Evolutionary conservation across 495 filamentous ascomycete species (phyloP).

Genomic region (Annulohypoxylon nitens): DNA sequence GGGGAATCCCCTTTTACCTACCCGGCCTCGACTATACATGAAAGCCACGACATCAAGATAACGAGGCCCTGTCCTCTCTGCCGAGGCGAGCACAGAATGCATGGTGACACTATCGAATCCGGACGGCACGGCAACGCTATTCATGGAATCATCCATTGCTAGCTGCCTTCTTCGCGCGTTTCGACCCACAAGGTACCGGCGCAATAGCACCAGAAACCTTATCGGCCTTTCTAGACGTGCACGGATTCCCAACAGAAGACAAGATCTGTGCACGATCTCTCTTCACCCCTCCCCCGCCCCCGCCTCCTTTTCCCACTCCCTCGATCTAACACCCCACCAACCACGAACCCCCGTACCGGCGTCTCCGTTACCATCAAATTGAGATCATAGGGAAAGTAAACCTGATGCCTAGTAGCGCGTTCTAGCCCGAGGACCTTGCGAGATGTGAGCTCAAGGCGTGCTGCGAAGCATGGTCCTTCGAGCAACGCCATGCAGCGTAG

Average conservation of each 20-base stretch:
- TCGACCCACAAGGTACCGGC: slow-evolving; percentile 23
- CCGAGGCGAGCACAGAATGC: neutral
- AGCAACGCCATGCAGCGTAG: slow-evolving; percentile 23
- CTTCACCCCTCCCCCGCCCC: neutral
- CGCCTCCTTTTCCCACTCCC: neutral
- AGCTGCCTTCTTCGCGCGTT: slow-evolving; percentile 29
- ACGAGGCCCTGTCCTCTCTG: neutral
- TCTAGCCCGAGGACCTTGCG: slow-evolving; percentile 22
- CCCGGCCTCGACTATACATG: slow-evolving; percentile 2
- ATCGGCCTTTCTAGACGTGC: slow-evolving; percentile 27
- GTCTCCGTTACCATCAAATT: neutral
- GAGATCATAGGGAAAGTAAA: slow-evolving; percentile 14
- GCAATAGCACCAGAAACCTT: slow-evolving; percentile 32
- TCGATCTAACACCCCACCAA: neutral
- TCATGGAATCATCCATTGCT: slow-evolving; percentile 17
- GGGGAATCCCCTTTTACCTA: slow-evolving; percentile 3
- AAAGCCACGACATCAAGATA: neutral
- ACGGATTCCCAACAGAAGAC: slow-evolving; percentile 17
- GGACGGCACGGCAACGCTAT: slow-evolving; percentile 31
- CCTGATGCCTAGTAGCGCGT: slow-evolving; percentile 6
- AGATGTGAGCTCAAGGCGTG: slow-evolving; percentile 30
- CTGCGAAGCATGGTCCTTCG: slow-evolving; percentile 25
- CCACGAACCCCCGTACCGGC: neutral
- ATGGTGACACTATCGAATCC: slow-evolving; percentile 20
- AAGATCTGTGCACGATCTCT: slow-evolving; percentile 22